Evolutionary conservation across 2,329 filamentous ascomycete genomes (phyloP), one percentile per base, ranked within the genome.

Genomic region (Fusarium falciforme): DNA sequence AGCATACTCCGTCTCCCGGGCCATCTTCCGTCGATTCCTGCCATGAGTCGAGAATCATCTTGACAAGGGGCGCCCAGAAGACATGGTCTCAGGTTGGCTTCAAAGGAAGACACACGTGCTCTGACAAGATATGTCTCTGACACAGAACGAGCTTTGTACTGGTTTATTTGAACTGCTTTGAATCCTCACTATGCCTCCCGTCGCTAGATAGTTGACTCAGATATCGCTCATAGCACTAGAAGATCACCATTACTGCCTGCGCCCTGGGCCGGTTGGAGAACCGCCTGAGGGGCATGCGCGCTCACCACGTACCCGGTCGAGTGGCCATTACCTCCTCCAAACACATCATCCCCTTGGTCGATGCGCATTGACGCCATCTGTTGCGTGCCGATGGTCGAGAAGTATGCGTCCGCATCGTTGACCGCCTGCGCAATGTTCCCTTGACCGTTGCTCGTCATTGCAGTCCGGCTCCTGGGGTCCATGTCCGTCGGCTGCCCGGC

Each of bases 331-430:
- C 87, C 88, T 58, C 90, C 90, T 22, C 90, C 91, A 79, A 92
- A 92, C 16, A 89, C 75, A 60, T 83, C 89, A 75, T 92, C 92
- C 54, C 91, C 86, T 65, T 87, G 86, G 55, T 92, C 90, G 67
- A 95, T 87, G 66, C 89, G 87, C 89, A 95, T 90, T 17, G 89
- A 88, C 6, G 90, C 90, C 92, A 95, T 93, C 80, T 93, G 92
- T 80, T 92, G 90, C 68, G 85, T 89, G 1, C 92, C 91, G n/a
- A 95, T 87, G 52, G 91, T 93, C 17, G 93, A 92, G 83, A 98
- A 98, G 83, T 98, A 98, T 17, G 92, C 91, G 79, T 98, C 96
- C 11, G 95, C 96, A 64, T 96, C 95, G 78, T 89, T 93, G 38
- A 97, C 91, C 2, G 94, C 94, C 29, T 91, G 90, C 5, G 90